Conservation (phyloP, 179 eudicot genomes). For the Sideroxylon spinosum region DNA sequence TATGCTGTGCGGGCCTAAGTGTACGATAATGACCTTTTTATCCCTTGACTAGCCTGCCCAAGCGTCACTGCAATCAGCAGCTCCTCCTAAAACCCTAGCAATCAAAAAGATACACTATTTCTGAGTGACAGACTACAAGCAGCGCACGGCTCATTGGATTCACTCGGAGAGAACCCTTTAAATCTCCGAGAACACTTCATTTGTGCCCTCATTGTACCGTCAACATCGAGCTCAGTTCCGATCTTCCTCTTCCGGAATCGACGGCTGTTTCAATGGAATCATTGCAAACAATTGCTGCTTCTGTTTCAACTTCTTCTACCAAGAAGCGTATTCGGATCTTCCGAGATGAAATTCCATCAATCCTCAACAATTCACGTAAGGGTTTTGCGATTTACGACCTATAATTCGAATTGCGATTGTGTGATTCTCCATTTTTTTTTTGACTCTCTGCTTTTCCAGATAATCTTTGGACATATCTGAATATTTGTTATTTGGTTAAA, state of each 20-base stretch:
- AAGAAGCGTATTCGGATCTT: conserved; percentile 58
- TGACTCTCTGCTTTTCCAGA: background rate
- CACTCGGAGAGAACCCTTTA: background rate
- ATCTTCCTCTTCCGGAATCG: conserved; percentile 1
- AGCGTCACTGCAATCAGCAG: too few relatives aligned
- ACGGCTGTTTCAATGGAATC: conserved; percentile 52
- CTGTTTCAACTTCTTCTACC: conserved; percentile 57
- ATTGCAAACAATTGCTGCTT: conserved; percentile 36
- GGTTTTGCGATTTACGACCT: background rate
- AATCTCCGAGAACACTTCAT: background rate
- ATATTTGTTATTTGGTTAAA: background rate
- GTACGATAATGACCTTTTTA: too few relatives aligned
- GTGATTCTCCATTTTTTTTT: background rate
- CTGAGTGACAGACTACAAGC: background rate
- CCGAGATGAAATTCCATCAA: conserved; percentile 49
- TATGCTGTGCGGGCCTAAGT: too few relatives aligned
- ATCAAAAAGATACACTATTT: background rate
- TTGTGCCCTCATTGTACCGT: background rate
- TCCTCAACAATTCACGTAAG: conserved; percentile 36
- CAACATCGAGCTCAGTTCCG: background rate
- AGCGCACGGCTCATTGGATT: background rate
- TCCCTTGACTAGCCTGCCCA: too few relatives aligned
- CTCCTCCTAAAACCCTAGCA: conserved; percentile 14
- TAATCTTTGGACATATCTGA: background rate
- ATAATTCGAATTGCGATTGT: background rate